Evolutionary conservation across 768 basidiomycete species (phyloP).

Genomic region (Macrolepiota albuminosa): DNA sequence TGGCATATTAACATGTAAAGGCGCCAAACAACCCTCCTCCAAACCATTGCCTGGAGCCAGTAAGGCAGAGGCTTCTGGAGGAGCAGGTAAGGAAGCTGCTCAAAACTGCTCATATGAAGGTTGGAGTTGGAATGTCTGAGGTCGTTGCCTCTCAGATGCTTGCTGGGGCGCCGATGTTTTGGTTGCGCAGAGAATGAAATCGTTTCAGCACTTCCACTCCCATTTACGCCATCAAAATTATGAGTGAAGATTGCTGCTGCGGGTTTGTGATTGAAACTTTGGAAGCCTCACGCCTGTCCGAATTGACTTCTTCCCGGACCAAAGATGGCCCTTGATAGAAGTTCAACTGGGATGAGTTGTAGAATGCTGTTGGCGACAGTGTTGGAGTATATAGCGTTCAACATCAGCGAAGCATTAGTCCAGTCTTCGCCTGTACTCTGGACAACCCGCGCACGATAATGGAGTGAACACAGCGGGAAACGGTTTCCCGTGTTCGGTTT

Average conservation of each 20-base stretch:
- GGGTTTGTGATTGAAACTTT: not conserved
- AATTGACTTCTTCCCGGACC: not conserved
- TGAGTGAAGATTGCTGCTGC: not conserved
- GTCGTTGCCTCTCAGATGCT: not conserved
- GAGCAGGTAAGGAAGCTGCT: not conserved
- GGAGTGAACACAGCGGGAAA: constrained; percentile 39
- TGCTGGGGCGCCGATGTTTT: not conserved
- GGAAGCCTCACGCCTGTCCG: not conserved
- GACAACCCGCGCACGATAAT: constrained; percentile 49
- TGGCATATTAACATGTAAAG: not conserved
- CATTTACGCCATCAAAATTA: not conserved
- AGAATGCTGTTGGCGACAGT: constrained; percentile 30
- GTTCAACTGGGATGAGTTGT: constrained; percentile 25
- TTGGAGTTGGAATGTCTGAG: no score
- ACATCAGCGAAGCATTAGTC: constrained; percentile 41
- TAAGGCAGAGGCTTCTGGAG: no score
- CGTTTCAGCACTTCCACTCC: not conserved
- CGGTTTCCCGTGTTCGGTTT: constrained; percentile 39
- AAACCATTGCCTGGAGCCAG: not conserved
- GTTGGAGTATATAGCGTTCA: constrained; percentile 46
- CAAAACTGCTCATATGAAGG: not conserved
- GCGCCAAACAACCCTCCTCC: not conserved
- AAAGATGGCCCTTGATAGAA: constrained; percentile 14
- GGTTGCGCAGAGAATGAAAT: not conserved
- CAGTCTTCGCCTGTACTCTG: constrained; percentile 63